These are phyloP conservation scores for Chlamydomonas sphaeroides DNA, from an alignment of 139 green algal species.

Conservation along the genomic window DNA sequence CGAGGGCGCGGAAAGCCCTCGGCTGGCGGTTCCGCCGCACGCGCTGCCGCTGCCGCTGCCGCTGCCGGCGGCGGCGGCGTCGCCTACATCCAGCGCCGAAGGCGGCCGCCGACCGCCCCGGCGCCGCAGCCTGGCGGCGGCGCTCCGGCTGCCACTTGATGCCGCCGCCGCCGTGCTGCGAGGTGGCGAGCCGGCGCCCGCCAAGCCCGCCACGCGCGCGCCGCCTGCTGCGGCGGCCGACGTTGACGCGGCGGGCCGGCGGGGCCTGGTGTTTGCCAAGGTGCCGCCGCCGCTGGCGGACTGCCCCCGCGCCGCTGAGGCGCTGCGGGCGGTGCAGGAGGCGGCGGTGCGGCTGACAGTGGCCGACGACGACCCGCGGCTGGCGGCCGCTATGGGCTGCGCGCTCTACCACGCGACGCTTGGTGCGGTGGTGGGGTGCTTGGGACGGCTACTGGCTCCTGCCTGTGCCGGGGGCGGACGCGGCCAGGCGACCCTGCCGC, in stretches of 20 bases:
- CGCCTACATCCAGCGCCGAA: too few relatives aligned
- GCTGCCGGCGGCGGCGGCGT: too few relatives aligned
- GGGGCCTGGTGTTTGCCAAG: background rate
- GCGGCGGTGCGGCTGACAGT: background rate
- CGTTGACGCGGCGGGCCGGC: background rate
- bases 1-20: too few relatives aligned
- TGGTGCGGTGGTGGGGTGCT: background rate
- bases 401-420: background rate
- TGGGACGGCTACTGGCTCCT: too few relatives aligned
- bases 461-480: too few relatives aligned
- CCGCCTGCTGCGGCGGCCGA: background rate
- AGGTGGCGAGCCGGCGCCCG: background rate
- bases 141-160: too few relatives aligned
- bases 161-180: background rate
- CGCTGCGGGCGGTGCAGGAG: constrained; percentile 2
- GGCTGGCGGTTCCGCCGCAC: too few relatives aligned
- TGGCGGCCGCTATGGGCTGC: constrained; percentile 1
- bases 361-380: background rate
- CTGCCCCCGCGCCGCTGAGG: background rate
- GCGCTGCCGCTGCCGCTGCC: too few relatives aligned
- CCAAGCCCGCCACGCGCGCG: background rate
- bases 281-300: constrained; percentile 13
- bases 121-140: too few relatives aligned
- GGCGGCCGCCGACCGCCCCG: too few relatives aligned
- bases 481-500: too few relatives aligned